phyloP scores from a whole-genome alignment of 805 yeast genomes.

The Ogataea ganodermae region DNA sequence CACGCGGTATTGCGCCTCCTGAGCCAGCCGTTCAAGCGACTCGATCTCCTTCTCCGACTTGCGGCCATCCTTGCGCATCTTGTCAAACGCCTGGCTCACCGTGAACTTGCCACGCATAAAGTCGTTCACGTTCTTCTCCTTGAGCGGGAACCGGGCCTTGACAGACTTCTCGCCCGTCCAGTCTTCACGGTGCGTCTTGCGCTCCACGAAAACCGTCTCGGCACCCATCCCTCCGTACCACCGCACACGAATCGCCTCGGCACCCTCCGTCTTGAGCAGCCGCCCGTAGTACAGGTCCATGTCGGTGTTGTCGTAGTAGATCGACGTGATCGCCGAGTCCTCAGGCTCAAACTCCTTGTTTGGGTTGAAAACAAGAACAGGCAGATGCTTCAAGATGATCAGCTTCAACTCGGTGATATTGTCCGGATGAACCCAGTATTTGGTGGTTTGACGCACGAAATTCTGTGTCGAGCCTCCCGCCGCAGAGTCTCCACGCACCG shows the following conservation, averaged over 20 bases:
- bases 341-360: conserved; percentile 94
- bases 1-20: conserved; percentile 89
- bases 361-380: conserved; percentile 94
- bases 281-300: conserved; percentile 94
- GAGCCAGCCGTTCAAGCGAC: conserved; percentile 86
- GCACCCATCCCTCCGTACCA: conserved; percentile 99
- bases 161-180: conserved; percentile 99
- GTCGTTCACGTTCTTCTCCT: conserved; percentile 86
- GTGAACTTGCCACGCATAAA: conserved; percentile 84
- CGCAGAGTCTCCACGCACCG: conserved; percentile 89
- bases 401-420: conserved; percentile 95
- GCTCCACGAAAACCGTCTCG: conserved; percentile 90
- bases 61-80: conserved; percentile 90
- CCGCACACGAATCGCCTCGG: conserved; percentile 95
- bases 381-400: conserved; percentile 89
- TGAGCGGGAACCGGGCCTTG: conserved; percentile 91
- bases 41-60: conserved; percentile 87
- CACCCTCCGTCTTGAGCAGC: conserved; percentile 95
- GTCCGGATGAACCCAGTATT: conserved; percentile 99
- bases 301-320: conserved; percentile 87
- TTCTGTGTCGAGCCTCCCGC: conserved; percentile 99
- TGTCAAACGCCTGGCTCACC: conserved; percentile 86
- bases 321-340: conserved; percentile 95
- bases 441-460: conserved; percentile 97
- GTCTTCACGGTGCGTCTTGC: conserved; percentile 98